A percentile compares a stretch with the other conserved stretches of the same genome.
These are phyloP conservation scores for Ophiostoma pallidulum DNA, from an alignment of 2,329 filamentous ascomycete genomes.

Conservation along the genomic window DNA sequence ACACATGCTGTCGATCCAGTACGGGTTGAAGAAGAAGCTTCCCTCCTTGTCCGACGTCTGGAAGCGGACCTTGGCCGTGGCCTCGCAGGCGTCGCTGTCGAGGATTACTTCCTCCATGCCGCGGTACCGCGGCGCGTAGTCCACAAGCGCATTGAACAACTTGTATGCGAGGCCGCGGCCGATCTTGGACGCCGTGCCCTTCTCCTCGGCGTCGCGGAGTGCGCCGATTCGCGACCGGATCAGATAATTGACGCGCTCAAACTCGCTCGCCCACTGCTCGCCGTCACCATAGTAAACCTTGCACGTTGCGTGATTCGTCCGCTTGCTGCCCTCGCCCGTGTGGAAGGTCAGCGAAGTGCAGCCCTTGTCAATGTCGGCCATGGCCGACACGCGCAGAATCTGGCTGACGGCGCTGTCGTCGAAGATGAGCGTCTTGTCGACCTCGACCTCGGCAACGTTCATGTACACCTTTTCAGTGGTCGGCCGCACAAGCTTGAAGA, in stretches of 20 bases:
- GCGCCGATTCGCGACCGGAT: constrained; percentile 53
- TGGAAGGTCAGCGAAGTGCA: constrained; percentile 48
- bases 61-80: constrained; percentile 35
- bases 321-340: constrained; percentile 48
- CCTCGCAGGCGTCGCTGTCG: constrained; percentile 35
- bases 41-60: constrained; percentile 39
- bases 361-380: constrained; percentile 46
- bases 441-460: constrained; percentile 59
- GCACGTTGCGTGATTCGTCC: constrained; percentile 52
- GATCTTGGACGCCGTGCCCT: constrained; percentile 61
- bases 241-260: constrained; percentile 58
- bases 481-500: constrained; percentile 54
- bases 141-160: constrained; percentile 47
- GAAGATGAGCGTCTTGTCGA: constrained; percentile 60
- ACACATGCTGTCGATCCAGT: constrained; percentile 50
- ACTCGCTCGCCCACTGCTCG: constrained; percentile 53
- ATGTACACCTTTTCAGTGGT: constrained; percentile 44
- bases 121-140: constrained; percentile 44
- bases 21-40: constrained; percentile 46
- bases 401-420: constrained; percentile 38
- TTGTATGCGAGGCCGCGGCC: constrained; percentile 72
- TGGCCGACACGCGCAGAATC: constrained; percentile 51
- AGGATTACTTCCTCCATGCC: constrained; percentile 52
- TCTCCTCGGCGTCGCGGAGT: constrained; percentile 50
- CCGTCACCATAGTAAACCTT: constrained; percentile 52